These are phyloP conservation scores for Cladorrhinum samala DNA, from an alignment of 495 filamentous ascomycete species.

Conservation along the genomic window DNA sequence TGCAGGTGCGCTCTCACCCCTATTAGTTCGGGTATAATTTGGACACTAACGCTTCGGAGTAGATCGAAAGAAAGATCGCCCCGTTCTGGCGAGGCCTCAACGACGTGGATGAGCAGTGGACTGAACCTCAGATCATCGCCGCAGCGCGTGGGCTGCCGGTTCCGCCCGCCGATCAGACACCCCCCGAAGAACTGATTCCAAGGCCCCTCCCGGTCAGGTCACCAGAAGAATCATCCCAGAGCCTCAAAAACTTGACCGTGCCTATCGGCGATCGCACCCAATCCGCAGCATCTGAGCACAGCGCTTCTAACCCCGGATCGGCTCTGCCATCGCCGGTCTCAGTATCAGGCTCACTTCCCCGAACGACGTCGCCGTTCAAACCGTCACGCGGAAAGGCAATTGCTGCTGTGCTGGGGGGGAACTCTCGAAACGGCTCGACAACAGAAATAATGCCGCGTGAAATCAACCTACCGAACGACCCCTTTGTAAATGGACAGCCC, in stretches of 20 bases:
- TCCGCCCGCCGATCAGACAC: constrained; percentile 75
- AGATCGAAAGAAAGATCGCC: constrained; percentile 89
- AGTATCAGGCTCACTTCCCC: constrained; percentile 35
- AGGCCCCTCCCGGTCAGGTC: constrained; percentile 38
- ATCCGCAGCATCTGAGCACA: constrained; percentile 65
- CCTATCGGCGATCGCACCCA: constrained; percentile 69
- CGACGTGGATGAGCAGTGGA: constrained; percentile 84
- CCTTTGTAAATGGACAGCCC: constrained; percentile 84
- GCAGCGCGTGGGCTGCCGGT: constrained; percentile 81
- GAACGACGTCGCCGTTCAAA: constrained; percentile 44
- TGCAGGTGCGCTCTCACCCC: too few species aligned
- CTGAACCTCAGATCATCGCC: constrained; percentile 87
- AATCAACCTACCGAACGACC: constrained; percentile 72
- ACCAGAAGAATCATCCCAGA: constrained; percentile 28
- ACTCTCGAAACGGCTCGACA: constrained; percentile 59
- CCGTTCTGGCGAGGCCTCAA: constrained; percentile 94
- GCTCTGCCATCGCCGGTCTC: constrained; percentile 56
- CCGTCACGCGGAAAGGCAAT: constrained; percentile 68
- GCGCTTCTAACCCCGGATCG: constrained; percentile 44
- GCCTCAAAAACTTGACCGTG: constrained; percentile 63
- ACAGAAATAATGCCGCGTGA: constrained; percentile 68
- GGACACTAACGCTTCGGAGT: constrained; percentile 13
- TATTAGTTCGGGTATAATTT: too few species aligned
- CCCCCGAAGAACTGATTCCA: constrained; percentile 56
- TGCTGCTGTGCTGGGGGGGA: constrained; percentile 65